Evolutionary conservation across 2,329 filamentous ascomycete species (phyloP).

Genomic region (Fusarium newnesense): DNA sequence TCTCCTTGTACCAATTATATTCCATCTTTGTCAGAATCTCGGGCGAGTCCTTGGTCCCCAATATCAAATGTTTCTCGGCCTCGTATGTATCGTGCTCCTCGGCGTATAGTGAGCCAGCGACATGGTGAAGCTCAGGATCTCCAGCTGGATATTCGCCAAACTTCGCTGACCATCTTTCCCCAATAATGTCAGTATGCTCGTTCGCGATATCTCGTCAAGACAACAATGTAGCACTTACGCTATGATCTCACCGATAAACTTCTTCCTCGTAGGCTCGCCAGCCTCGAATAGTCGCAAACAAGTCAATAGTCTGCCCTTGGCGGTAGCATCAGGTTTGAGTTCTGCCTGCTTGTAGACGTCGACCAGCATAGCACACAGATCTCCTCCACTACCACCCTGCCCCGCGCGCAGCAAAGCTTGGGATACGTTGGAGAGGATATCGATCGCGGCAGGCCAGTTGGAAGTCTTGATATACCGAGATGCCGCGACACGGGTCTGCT

Average conservation of each 20-base stretch:
- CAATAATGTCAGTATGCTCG: conserved; percentile 10
- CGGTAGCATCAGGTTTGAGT: conserved; percentile 77
- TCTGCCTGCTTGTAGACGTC: conserved; percentile 92
- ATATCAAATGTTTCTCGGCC: conserved; percentile 87
- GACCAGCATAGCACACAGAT: conserved; percentile 86
- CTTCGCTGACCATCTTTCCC: conserved; percentile 78
- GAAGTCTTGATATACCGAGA: conserved; percentile 90
- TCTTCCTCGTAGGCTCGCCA: conserved; percentile 91
- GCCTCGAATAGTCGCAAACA: conserved; percentile 82
- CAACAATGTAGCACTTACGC: conserved; percentile 59
- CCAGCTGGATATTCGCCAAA: conserved; percentile 89
- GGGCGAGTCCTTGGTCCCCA: conserved; percentile 90
- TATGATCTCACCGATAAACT: conserved; percentile 88
- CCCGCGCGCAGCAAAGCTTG: conserved; percentile 87
- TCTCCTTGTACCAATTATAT: conserved; percentile 92
- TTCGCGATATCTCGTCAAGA: background rate
- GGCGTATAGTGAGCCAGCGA: conserved; percentile 87
- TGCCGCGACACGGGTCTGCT: conserved; percentile 95
- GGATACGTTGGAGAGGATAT: conserved; percentile 86
- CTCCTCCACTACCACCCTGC: conserved; percentile 93
- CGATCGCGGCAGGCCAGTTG: conserved; percentile 86
- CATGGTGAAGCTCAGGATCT: conserved; percentile 94
- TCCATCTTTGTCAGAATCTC: conserved; percentile 84
- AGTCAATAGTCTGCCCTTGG: conserved; percentile 79
- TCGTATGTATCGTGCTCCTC: conserved; percentile 94